These are phyloP conservation scores for Actinomortierella wolfii DNA, from an alignment of 371 early-diverging fungal species.

Conservation along the genomic window DNA sequence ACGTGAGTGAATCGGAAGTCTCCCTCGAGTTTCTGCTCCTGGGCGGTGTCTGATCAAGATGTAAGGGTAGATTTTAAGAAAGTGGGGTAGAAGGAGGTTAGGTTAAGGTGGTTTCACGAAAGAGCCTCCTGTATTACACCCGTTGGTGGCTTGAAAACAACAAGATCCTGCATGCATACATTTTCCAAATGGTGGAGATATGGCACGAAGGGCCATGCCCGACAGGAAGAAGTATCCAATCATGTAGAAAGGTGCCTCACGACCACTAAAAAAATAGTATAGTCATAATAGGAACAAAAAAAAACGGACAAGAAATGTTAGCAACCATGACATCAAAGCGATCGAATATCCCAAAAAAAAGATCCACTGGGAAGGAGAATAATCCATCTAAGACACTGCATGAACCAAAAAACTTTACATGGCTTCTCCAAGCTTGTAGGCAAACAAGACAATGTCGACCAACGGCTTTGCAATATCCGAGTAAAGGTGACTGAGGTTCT, in stretches of 20 bases:
- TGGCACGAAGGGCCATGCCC: constrained; percentile 72
- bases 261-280: constrained; percentile 51
- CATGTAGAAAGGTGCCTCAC: constrained; percentile 78
- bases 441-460: constrained; percentile 84
- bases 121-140: no score
- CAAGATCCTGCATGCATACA: no score
- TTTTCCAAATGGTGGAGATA: constrained; percentile 87
- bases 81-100: no score
- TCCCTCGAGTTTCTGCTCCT: constrained; percentile 82
- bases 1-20: constrained; percentile 86
- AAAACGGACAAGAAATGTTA: no score
- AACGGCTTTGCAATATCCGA: constrained; percentile 85
- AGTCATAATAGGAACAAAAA: background rate
- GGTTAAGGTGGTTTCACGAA: no score
- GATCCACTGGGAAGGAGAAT: background rate
- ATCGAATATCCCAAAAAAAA: no score
- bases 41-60: constrained; percentile 63
- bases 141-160: no score
- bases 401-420: constrained; percentile 62
- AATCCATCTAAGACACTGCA: constrained; percentile 56
- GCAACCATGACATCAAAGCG: no score
- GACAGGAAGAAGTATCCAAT: constrained; percentile 80
- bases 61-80: background rate
- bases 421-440: constrained; percentile 83
- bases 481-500: constrained; percentile 74